Percentiles rank a stretch among this genome's conserved stretches.
phyloP scores from a whole-genome alignment of 2,329 filamentous ascomycete genomes.

The Epichloe scottii region DNA sequence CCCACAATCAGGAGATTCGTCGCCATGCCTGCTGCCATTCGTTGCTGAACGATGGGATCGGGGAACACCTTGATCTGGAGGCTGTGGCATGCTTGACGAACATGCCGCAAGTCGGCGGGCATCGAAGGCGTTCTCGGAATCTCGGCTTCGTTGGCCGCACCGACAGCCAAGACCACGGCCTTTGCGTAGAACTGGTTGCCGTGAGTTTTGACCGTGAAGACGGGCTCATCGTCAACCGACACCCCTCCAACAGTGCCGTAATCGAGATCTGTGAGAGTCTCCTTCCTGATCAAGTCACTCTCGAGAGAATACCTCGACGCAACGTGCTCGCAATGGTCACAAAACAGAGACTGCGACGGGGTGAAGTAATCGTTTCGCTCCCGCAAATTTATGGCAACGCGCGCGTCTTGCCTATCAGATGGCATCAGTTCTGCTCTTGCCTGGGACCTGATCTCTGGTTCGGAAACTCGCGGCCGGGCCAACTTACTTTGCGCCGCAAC shows the following conservation, averaged over 20 bases:
- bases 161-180: slow-evolving; percentile 57
- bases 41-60: slow-evolving; percentile 34
- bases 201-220: slow-evolving; percentile 54
- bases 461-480: not conserved
- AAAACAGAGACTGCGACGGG: slow-evolving; percentile 48
- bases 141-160: slow-evolving; percentile 49
- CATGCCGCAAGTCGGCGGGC: slow-evolving; percentile 6
- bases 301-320: slow-evolving; percentile 38
- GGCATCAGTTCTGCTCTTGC: not conserved
- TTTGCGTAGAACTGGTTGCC: slow-evolving; percentile 42
- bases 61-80: slow-evolving; percentile 51
- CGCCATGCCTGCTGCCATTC: slow-evolving; percentile 34
- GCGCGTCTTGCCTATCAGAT: slow-evolving; percentile 25
- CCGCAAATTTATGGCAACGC: slow-evolving; percentile 48
- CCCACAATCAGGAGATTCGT: slow-evolving; percentile 61
- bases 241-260: slow-evolving; percentile 37
- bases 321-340: slow-evolving; percentile 47
- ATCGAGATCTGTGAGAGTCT: slow-evolving; percentile 47
- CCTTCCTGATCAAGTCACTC: slow-evolving; percentile 43
- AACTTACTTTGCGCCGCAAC: slow-evolving; percentile 30
- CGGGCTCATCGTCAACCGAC: slow-evolving; percentile 33
- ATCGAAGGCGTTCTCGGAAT: slow-evolving; percentile 29
- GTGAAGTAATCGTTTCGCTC: slow-evolving; percentile 60
- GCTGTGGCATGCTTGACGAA: slow-evolving; percentile 45
- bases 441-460: not conserved